Base-by-base conservation (phyloP, 1,284 basidiomycete genomes). In the Trametes polyzona region DNA sequence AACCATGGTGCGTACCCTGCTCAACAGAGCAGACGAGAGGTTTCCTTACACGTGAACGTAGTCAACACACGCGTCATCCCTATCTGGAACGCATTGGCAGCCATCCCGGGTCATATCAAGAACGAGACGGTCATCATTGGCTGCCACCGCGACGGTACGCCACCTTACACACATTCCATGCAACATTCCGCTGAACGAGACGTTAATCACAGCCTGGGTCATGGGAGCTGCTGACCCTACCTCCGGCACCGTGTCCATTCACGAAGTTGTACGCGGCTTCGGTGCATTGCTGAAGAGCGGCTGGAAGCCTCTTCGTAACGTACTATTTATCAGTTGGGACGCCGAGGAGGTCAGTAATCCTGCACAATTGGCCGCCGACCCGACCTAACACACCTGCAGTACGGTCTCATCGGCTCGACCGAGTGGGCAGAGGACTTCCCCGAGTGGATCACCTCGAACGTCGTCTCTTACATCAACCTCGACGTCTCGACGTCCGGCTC, bases 271-370 rank as follows among this genome's bases (percentile, higher is more conserved):
- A 57, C 84, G 86, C 32, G 93, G 92, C n/a, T 83, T 95, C 55
- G 94, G 93, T 29, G 74, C 77, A 9, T 77, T 98, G 1, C 69
- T 92, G 21, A 77, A 76, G 62, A 77, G 76, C 14, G 95, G 94
- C 24, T 98, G 96, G 96, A 91, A 86, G 66, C 96, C 96, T 4
- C 75, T 95, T 36, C 79, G 95, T 55, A 96, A 92, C 16, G 86
- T 96, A 65, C 74, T 96, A n/a, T 80, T 98, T 49, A 93, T 92
- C 4, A 91, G 87, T 61, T 97, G 93, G 95, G 94, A 96, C 72
- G 96, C 86, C 0, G 95, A 98, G 75, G 96, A 95, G 80, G 86
- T 88, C 42, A 40, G 69, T 62, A 2, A 32, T 24, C 23, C 10
- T 10, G 2, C 23, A 21, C 4, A n/a, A n/a, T 23, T 27, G 8